Percentiles rank a stretch among this genome's conserved stretches.
Evolutionary conservation across 805 yeast species (phyloP).

Genomic region (Schwanniomyces vanrijiae): DNA sequence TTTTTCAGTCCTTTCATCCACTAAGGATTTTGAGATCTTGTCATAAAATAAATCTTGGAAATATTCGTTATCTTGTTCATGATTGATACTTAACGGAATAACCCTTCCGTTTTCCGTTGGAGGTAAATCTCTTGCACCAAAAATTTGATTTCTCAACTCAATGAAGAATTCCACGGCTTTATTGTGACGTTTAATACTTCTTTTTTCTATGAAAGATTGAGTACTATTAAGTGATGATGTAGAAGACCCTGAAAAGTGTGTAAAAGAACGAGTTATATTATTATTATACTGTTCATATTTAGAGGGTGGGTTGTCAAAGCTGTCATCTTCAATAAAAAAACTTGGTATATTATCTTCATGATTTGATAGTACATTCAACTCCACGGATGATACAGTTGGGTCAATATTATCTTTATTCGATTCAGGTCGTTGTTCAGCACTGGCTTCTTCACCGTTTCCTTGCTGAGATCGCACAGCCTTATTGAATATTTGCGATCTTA

Average conservation of each 20-base stretch:
- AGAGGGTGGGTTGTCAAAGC: not conserved
- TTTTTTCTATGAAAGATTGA: constrained; percentile 15
- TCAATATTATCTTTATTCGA: constrained; percentile 29
- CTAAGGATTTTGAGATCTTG: constrained; percentile 26
- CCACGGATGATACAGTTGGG: not conserved
- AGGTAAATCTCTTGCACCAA: constrained; percentile 48
- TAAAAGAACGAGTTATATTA: constrained; percentile 21
- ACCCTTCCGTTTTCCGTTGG: constrained; percentile 69
- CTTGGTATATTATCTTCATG: not conserved
- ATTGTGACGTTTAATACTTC: constrained; percentile 12
- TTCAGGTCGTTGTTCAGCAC: constrained; percentile 4
- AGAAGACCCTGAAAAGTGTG: constrained; percentile 18
- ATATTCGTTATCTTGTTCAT: constrained; percentile 28
- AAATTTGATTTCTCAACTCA: constrained; percentile 31
- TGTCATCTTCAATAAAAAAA: not conserved
- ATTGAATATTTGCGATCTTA: constrained; percentile 65
- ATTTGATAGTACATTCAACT: not conserved
- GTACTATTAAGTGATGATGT: constrained; percentile 14
- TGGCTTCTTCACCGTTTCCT: constrained; percentile 12
- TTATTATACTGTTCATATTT: constrained; percentile 10
- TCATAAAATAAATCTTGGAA: constrained; percentile 31
- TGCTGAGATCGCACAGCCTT: constrained; percentile 24
- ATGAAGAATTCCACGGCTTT: constrained; percentile 12
- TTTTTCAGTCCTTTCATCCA: constrained; percentile 68
- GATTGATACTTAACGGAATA: constrained; percentile 62